Evolutionary conservation across 768 basidiomycete genomes (phyloP), one percentile per base, ranked within the genome.

Genomic region (Panus rudis): DNA sequence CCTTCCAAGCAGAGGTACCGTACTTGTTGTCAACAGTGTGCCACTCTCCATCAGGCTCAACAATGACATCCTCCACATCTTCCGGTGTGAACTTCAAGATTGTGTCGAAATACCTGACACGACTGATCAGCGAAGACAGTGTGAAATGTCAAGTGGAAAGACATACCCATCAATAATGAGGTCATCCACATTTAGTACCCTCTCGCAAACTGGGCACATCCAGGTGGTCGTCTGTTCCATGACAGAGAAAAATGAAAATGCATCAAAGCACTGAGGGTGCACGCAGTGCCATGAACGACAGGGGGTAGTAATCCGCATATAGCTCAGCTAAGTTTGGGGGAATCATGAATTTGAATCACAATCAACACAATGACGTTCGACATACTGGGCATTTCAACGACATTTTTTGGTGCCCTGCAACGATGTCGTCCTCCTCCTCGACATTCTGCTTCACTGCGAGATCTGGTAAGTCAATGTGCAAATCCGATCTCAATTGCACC

Each of bases 201-300:
- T 81, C 60, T 91, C 89, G 63, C 96, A 98, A 32, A 92, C 84
- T 21, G 96, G 94, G 63, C 96, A 98, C 35, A 84, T 63, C 85
- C 89, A 99, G 23, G 92, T 92, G 2, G 94, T 96, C 7, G 92
- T 97, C 65, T 90, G 84, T 56, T 94, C 89, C 79, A 96, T 98
- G 60, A 94, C 80, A 4, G 84, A 83, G 56, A 85, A 90, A 92
- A 92, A 99, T 30, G 87, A 90, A 14, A 72, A 73, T 0, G 92
- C 92, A 63, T 99, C 96, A 63, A 98, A 99, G 61, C 96, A 99
- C 53, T 92, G 88, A 6, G 87, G 67, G 63, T 98, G 96, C 27
- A 86, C 79, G 56, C 96, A 98, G 46, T 72, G 70, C n/a, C 68
- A 72, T 1, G 96, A 93, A 23, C 94, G 86, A 59, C 87, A 82